Base-by-base conservation (phyloP, 352 stramenopile species). In the Phytopythium vexans region DNA sequence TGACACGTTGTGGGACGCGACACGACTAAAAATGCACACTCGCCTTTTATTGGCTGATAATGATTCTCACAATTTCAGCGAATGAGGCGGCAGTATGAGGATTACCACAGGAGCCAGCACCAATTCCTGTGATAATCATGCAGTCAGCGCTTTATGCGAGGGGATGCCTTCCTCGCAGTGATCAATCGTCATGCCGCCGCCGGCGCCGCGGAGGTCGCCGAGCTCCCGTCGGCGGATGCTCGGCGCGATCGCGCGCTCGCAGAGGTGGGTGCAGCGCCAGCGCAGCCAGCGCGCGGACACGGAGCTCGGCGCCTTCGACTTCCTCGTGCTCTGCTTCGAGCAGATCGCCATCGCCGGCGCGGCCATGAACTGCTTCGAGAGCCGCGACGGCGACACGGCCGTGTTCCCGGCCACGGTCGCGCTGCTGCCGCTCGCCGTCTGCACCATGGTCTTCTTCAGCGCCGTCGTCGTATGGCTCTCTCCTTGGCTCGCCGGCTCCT, bases 251-350 rank as follows among this genome's bases (percentile, higher is more conserved):
- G 36, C 48, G 21, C 48, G 48, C 48, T 67, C 58, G 8, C 47
- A 54, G 48, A 58, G 54, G 8, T 70, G 62, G 62, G 33, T 64
- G 12, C 58, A 63, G 37, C 49, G 49, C 31, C 62, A 70, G 55
- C 49, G 58, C 10, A 56, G 33, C 32, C 41, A 15, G n/a, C 39
- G 64, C 36, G 62, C 61, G 6, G 53, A 56, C 15, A 64, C 62
- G 41, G 64, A 72, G 37, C 43, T 72, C 46, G 64, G 64, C 31
- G 8, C 46, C 37, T 68, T 72, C 42, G 60, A 72, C 40, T 72
- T 72, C 44, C 59, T 68, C 14, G 64, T 72, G 40, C 49, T 72
- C 27, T 68, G 58, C 34, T 68, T 72, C 41, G 59, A 72, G 55
- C 64, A 72, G 42, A 58, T 72, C 27, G 46, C 53, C 8, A 60